These are phyloP conservation scores for Candida khao-thaluensis DNA, from an alignment of 805 yeast species.

Conservation along the genomic window DNA sequence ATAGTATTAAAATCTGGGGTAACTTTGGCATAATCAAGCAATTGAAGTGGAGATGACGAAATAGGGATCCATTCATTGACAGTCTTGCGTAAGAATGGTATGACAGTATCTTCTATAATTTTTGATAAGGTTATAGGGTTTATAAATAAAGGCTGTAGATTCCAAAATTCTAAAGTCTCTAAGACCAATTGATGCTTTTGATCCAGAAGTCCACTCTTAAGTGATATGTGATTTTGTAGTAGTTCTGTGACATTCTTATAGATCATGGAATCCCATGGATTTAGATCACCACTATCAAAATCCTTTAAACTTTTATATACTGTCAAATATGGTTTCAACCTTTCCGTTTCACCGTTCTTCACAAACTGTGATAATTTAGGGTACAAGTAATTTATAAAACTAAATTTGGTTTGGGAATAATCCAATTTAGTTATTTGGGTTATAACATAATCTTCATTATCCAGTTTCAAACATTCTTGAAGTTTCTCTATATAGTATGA, in stretches of 20 bases:
- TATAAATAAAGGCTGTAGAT: conserved; percentile 16
- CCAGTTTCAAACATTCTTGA: conserved; percentile 2
- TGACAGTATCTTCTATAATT: conserved; percentile 18
- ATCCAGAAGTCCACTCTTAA: no score
- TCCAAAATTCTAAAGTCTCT: conserved; percentile 18
- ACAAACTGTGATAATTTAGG: conserved; percentile 5
- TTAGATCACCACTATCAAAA: conserved; percentile 7
- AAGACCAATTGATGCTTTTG: conserved; percentile 13
- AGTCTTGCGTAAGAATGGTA: conserved; percentile 17
- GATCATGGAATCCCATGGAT: conserved; percentile 22
- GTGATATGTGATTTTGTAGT: neutral
- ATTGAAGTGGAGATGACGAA: conserved; percentile 13
- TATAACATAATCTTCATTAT: neutral
- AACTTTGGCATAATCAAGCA: conserved; percentile 23
- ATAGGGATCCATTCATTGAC: conserved; percentile 20
- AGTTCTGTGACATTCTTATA: conserved; percentile 9
- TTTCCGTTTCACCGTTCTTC: neutral
- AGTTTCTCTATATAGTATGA: conserved; percentile 4
- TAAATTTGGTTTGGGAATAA: conserved; percentile 9
- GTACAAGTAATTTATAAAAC: conserved; percentile 8
- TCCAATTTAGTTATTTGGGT: conserved; percentile 4
- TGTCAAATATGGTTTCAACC: neutral
- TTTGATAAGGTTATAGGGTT: conserved; percentile 13
- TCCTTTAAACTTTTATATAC: conserved; percentile 7
- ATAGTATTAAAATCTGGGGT: conserved; percentile 11